These are phyloP conservation scores for Puccinia polysora DNA, from an alignment of 1,284 basidiomycete genomes.

Conservation along the genomic window DNA sequence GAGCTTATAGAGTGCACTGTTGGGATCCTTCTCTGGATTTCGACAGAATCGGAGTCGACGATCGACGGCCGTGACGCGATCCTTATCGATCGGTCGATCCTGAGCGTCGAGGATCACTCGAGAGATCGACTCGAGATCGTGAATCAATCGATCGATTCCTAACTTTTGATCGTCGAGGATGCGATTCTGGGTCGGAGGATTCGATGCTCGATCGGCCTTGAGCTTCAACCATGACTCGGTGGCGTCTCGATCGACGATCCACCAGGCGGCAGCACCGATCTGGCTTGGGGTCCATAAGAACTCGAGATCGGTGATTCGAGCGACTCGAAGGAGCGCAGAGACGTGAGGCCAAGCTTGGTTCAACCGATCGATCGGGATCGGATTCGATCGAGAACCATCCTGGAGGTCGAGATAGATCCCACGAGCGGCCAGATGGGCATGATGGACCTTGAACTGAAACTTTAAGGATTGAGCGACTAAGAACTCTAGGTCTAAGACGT, in stretches of 20 bases:
- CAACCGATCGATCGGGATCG: background rate
- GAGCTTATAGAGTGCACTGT: constrained; percentile 62
- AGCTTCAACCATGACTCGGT: constrained; percentile 61
- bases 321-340: constrained; percentile 62
- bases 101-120: constrained; percentile 60
- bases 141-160: constrained; percentile 49
- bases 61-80: constrained; percentile 78
- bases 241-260: constrained; percentile 62
- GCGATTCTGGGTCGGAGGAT: background rate
- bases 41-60: constrained; percentile 75
- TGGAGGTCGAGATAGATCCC: constrained; percentile 87
- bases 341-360: constrained; percentile 55
- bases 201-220: constrained; percentile 41
- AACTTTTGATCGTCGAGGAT: background rate
- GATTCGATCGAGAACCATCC: constrained; percentile 56
- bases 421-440: constrained; percentile 80
- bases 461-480: constrained; percentile 84
- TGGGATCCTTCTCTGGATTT: constrained; percentile 86
- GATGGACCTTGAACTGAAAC: constrained; percentile 90
- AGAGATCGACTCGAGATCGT: constrained; percentile 60
- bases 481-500: constrained; percentile 89
- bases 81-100: constrained; percentile 65
- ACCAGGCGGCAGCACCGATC: constrained; percentile 80
- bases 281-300: constrained; percentile 87
- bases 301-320: constrained; percentile 84